A percentile compares a stretch with the other conserved stretches of the same genome.
Evolutionary conservation across 495 filamentous ascomycete genomes (phyloP).

Genomic region (Friedmanniomyces simplex): DNA sequence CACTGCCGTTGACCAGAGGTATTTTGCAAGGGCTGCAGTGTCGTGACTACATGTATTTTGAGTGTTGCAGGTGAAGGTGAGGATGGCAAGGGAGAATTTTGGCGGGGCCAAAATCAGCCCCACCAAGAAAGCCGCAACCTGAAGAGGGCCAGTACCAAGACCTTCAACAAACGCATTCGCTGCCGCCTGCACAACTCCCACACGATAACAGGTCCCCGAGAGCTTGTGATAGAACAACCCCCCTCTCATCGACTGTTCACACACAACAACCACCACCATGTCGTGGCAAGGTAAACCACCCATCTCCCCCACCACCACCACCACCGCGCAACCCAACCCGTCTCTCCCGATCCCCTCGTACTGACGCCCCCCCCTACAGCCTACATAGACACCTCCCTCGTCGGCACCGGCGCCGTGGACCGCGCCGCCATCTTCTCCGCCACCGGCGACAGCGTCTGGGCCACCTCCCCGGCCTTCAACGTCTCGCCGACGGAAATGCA

Average conservation of each 20-base stretch:
- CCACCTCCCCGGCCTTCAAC: conserved; percentile 54
- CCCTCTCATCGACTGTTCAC: background rate
- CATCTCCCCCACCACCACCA: background rate
- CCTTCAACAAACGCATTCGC: background rate
- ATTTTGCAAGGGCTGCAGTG: too few relatives aligned
- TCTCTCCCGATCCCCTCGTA: too few relatives aligned
- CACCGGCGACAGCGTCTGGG: conserved; percentile 77
- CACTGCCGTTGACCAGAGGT: too few relatives aligned
- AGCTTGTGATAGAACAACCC: background rate
- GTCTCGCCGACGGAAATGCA: conserved; percentile 54
- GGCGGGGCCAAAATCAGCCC: too few relatives aligned
- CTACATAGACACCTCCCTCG: conserved; percentile 45
- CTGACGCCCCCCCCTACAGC: too few relatives aligned
- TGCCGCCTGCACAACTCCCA: background rate
- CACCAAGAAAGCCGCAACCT: too few relatives aligned
- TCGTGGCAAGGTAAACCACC: conserved; percentile 24
- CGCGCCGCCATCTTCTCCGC: conserved; percentile 77
- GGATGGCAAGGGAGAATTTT: too few relatives aligned
- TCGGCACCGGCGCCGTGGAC: conserved; percentile 74
- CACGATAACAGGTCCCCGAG: background rate
- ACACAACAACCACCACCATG: conserved; percentile 9
- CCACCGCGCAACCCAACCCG: background rate
- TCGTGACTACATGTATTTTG: too few relatives aligned
- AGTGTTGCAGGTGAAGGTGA: too few relatives aligned
- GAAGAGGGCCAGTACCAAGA: too few relatives aligned